These are phyloP conservation scores for Cichorium intybus DNA, from an alignment of 140 eudicot genomes.

Conservation along the genomic window DNA sequence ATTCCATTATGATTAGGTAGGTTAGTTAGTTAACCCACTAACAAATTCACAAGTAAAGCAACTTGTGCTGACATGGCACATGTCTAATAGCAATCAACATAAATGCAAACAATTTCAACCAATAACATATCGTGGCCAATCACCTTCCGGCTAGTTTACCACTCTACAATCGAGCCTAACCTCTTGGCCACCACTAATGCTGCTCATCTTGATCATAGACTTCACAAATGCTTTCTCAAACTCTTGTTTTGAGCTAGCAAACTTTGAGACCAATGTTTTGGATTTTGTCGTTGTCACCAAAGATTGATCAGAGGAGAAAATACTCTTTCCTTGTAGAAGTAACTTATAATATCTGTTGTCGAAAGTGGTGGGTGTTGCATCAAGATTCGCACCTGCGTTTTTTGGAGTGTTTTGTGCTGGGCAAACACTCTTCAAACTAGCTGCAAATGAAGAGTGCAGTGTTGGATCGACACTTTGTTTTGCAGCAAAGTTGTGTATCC, in stretches of 20 bases:
- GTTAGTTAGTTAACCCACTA: background rate
- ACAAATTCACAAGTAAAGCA: background rate
- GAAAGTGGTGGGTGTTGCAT: conserved; percentile 38
- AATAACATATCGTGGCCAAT: background rate
- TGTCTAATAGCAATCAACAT: background rate
- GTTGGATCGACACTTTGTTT: conserved; percentile 39
- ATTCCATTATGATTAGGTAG: background rate
- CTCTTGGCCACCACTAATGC: conserved; percentile 46
- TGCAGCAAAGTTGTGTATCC: conserved; percentile 38
- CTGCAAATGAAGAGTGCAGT: conserved; percentile 35
- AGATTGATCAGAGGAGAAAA: conserved; percentile 35
- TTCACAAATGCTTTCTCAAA: conserved; percentile 53
- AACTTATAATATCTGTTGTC: conserved; percentile 38
- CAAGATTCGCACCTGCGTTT: conserved; percentile 60
- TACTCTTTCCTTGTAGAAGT: conserved; percentile 30
- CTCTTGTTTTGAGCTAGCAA: conserved; percentile 45
- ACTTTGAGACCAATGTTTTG: conserved; percentile 43
- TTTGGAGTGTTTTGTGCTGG: conserved; percentile 49
- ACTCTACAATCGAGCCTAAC: conserved; percentile 22
- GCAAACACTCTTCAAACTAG: conserved; percentile 37
- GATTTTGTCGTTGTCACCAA: conserved; percentile 30
- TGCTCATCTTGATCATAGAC: conserved; percentile 80
- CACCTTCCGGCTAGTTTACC: conserved; percentile 19
- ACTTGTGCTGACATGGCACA: background rate
- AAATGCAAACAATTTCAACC: conserved; percentile 8